Base-by-base conservation (phyloP, 768 basidiomycete genomes). In the Boletales sp. region DNA sequence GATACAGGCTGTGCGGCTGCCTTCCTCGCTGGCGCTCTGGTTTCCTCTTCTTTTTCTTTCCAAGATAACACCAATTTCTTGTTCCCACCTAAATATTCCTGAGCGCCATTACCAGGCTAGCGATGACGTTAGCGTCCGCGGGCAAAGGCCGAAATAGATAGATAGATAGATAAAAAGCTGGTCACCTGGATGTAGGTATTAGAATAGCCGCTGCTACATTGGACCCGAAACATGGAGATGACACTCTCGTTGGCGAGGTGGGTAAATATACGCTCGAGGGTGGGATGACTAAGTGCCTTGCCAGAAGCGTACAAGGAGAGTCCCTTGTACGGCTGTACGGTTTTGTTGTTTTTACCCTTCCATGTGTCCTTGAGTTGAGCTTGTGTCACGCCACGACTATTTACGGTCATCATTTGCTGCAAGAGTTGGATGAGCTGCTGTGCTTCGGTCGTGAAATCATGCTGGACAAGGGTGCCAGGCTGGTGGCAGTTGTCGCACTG, bases 401-500 rank as follows among this genome's bases (percentile, higher is more conserved):
- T 71, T n/a, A 62, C 57, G 8, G 67, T 55, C 32, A 67, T 56
- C 56, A 87, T 66, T 24, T 64, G 58, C 50, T 78, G 63, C 12
- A 88, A 73, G n/a, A 94, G 72, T 19, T 66, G 65, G 32, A 93
- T 69, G n/a, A 82, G 76, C 17, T 74, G 69, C 31, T 66, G 67
- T 0, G 86, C 89, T 27, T 75, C 69, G 1, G 67, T 60, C 0
- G 84, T 84, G n/a, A 90, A 76, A 61, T 97, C 84, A 35, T 75
- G 68, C 11, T 69, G 70, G 15, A 75, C 61, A 6, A 76, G 58
- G 9, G 69, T 72, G 14, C 74, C 71, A 30, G 72, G 71, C 44
- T 78, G 72, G 38, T 77, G 69, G 63, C 97, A 99, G 54, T 90
- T 94, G 66, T 98, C 90, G 66, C 97, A 99, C 5, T 77, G 75